These are phyloP conservation scores for Sedum album DNA, from an alignment of 164 flowering plant genomes.

Conservation along the genomic window DNA sequence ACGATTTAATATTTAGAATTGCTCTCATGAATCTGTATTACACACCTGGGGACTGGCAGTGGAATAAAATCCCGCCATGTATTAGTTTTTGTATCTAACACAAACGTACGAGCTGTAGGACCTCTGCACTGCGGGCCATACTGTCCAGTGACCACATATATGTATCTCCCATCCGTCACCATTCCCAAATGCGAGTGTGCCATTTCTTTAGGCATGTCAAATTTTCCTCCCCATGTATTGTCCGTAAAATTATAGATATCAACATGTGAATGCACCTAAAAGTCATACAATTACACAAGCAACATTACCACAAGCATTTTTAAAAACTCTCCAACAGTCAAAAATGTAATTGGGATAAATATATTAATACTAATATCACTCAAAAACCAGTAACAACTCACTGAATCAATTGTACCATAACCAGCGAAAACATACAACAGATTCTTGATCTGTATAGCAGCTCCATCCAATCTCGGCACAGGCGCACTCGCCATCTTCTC, in stretches of 20 bases:
- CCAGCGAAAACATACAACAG: slow-evolving; percentile 62
- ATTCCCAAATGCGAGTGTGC: slow-evolving; percentile 92
- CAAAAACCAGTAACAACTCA: slow-evolving; percentile 18
- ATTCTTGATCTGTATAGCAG: slow-evolving; percentile 55
- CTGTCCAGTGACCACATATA: slow-evolving; percentile 80
- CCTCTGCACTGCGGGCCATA: slow-evolving; percentile 91
- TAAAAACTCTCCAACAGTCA: background rate
- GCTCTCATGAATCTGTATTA: background rate
- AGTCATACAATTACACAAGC: slow-evolving; percentile 2
- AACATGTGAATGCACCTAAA: slow-evolving; percentile 87
- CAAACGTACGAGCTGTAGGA: slow-evolving; percentile 54
- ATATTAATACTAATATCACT: background rate
- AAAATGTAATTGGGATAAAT: background rate
- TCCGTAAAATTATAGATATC: slow-evolving; percentile 79
- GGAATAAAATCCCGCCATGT: slow-evolving; percentile 56
- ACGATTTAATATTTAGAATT: background rate
- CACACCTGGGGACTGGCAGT: slow-evolving; percentile 83
- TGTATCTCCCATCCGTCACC: slow-evolving; percentile 80
- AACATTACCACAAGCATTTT: background rate
- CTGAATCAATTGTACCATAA: slow-evolving; percentile 52
- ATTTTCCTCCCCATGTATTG: slow-evolving; percentile 72
- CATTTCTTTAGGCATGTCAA: slow-evolving; percentile 86
- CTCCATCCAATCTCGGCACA: slow-evolving; percentile 66
- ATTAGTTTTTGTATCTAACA: slow-evolving; percentile 64
- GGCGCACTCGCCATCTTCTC: slow-evolving; percentile 57